Percentiles rank a stretch among this genome's conserved stretches.
Conservation (phyloP, 2,329 filamentous ascomycete genomes). For the Cordyceps tenuipes region DNA sequence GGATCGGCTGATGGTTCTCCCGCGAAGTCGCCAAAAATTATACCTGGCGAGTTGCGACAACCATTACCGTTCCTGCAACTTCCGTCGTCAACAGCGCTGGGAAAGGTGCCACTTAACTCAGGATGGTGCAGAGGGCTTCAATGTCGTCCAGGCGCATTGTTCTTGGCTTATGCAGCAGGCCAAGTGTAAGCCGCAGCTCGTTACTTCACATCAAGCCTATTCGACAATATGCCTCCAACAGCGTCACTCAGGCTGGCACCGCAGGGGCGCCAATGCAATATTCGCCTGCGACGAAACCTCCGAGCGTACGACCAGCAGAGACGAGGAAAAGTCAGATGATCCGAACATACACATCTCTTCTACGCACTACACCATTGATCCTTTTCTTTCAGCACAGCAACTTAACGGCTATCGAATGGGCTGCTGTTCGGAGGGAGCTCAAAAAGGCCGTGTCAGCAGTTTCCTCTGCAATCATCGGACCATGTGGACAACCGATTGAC, state of each 20-base stretch:
- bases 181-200: not conserved
- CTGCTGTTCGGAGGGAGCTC: constrained; percentile 35
- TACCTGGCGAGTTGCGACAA: not conserved
- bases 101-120: not conserved
- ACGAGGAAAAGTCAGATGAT: constrained; percentile 84
- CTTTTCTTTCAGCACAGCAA: constrained; percentile 72
- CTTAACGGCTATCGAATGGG: constrained; percentile 57
- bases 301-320: constrained; percentile 77
- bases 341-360: constrained; percentile 77
- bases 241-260: constrained; percentile 14
- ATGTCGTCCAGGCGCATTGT: not conserved
- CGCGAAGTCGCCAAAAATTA: not conserved
- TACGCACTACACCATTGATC: constrained; percentile 77
- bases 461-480: constrained; percentile 21
- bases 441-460: constrained; percentile 36
- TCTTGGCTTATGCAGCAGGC: not conserved
- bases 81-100: not conserved
- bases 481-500: constrained; percentile 28
- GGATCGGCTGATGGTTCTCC: constrained; percentile 13
- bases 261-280: constrained; percentile 36
- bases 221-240: constrained; percentile 3
- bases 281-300: constrained; percentile 66
- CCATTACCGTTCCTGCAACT: not conserved
- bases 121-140: constrained; percentile 4
- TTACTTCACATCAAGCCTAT: not conserved